Base-by-base conservation (phyloP, 2,329 filamentous ascomycete genomes). In the Aspergillus novoparasiticus region DNA sequence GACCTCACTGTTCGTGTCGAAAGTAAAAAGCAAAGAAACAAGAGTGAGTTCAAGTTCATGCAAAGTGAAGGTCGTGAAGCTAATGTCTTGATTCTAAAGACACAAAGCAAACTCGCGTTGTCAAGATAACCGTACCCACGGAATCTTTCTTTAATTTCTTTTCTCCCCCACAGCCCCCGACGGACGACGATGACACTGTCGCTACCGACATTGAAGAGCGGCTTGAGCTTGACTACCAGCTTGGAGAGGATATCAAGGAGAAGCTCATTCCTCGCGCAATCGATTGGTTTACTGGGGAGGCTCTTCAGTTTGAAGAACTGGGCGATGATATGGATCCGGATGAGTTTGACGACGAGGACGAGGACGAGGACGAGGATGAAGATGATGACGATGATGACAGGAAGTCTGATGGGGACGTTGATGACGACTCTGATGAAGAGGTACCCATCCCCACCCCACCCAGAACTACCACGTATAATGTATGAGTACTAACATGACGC, bases 61-160 rank as follows among this genome's bases (percentile, higher is more conserved):
- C 41, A 36, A 19, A 16, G 46, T 19, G 36, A 19, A 43, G 30
- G 23, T n/a, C 12, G 2, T n/a, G 8, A 21, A 12, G n/a, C 45
- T 59, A 43, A 51, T 59, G 21, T 12, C 39, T 36, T 5, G 12
- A 19, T n/a, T 53, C 56, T 66, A 5, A 73, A 98, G 95, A 95
- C 85, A 99, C 95, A 71, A 99, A 99, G 86, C 95, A 99, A 81
- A 99, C 95, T 66, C 93, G 95, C 70, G 92, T 99, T 71, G 94
- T 99, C 71, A 98, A 98, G 89, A 97, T 97, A 86, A 97, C 94
- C 1, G 95, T 99, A 54, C 95, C 95, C 43, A 98, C 94, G 63
- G 95, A 97, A 80, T 98, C 95, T 2, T 99, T 99, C 86, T 93
- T 93, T 88, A 97, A 97, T 86, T 97, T 97, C 88, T 99, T 99